Percentiles rank a stretch among this genome's conserved stretches.
Evolutionary conservation across 768 basidiomycete species (phyloP).

Genomic region (Trametes meyenii): DNA sequence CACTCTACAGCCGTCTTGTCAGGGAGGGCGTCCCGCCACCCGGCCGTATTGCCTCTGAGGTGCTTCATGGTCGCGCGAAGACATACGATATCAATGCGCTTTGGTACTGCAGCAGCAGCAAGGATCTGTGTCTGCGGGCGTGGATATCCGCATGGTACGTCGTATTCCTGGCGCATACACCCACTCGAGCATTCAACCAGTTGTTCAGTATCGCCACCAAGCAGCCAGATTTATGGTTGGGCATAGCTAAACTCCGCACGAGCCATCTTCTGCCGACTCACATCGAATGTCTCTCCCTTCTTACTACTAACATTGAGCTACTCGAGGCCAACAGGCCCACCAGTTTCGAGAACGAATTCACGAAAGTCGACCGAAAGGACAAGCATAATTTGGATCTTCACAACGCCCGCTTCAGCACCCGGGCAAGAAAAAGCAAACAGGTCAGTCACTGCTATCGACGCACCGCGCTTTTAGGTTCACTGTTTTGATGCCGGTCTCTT

Average conservation of each 20-base stretch:
- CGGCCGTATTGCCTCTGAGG: constrained; percentile 29
- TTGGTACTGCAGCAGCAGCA: constrained; percentile 35
- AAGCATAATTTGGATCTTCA: constrained; percentile 32
- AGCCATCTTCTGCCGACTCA: constrained; percentile 31
- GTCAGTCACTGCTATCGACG: constrained; percentile 27
- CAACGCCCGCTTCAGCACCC: constrained; percentile 46
- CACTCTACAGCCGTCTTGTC: not conserved
- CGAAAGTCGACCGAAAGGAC: constrained; percentile 23
- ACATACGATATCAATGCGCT: constrained; percentile 29
- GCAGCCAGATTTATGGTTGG: not conserved
- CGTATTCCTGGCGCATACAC: not conserved
- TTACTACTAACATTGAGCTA: constrained; percentile 37
- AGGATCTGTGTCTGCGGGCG: constrained; percentile 39
- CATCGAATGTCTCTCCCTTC: constrained; percentile 32
- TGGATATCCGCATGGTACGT: constrained; percentile 38
- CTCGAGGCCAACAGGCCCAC: constrained; percentile 39
- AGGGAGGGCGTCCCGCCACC: constrained; percentile 30
- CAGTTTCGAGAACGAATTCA: constrained; percentile 40
- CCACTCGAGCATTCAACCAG: not conserved
- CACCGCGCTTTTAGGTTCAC: not conserved
- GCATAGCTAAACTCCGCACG: constrained; percentile 21
- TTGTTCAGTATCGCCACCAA: not conserved
- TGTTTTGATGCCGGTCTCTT: not conserved
- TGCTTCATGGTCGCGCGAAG: constrained; percentile 16
- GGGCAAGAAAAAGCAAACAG: constrained; percentile 40